These are phyloP conservation scores for Exophiala dermatitidis DNA, from an alignment of 2,329 filamentous ascomycete genomes.

Conservation along the genomic window DNA sequence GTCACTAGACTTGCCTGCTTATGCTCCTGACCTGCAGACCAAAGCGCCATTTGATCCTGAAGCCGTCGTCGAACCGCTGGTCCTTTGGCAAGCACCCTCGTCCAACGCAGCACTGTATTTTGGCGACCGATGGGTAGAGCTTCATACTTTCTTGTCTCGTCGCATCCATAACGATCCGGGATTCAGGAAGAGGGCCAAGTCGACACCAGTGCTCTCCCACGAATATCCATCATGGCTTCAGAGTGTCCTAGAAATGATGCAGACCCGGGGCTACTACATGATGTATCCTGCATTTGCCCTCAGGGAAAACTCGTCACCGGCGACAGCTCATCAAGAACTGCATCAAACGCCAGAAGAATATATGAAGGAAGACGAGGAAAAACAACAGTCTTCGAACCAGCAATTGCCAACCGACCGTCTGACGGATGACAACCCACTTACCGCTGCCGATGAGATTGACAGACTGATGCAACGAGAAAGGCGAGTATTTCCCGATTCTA, in stretches of 20 bases:
- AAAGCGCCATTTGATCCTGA: slow-evolving; percentile 42
- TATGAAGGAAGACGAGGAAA: slow-evolving; percentile 2
- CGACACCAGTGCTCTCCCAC: slow-evolving; percentile 49
- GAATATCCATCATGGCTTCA: slow-evolving; percentile 70
- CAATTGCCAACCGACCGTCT: background rate
- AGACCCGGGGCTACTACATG: slow-evolving; percentile 67
- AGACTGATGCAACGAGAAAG: slow-evolving; percentile 15
- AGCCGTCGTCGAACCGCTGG: slow-evolving; percentile 45
- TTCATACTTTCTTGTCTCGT: slow-evolving; percentile 70
- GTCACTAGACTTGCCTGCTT: slow-evolving; percentile 65
- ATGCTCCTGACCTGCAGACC: slow-evolving; percentile 53
- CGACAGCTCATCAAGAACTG: slow-evolving; percentile 71
- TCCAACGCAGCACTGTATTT: slow-evolving; percentile 76
- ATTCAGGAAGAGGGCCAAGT: slow-evolving; percentile 12
- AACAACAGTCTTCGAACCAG: background rate
- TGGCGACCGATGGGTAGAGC: slow-evolving; percentile 77
- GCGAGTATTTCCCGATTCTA: slow-evolving; percentile 2
- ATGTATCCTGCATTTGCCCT: slow-evolving; percentile 62
- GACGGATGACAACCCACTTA: slow-evolving; percentile 9
- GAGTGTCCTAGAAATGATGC: slow-evolving; percentile 67
- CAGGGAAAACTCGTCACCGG: slow-evolving; percentile 48
- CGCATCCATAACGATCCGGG: slow-evolving; percentile 40
- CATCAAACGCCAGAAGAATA: slow-evolving; percentile 64
- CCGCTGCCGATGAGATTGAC: slow-evolving; percentile 19
- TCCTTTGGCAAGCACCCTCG: slow-evolving; percentile 79